Evolutionary conservation across 371 early-diverging fungal species (phyloP).

Genomic region (Apophysomyces ossiformis): DNA sequence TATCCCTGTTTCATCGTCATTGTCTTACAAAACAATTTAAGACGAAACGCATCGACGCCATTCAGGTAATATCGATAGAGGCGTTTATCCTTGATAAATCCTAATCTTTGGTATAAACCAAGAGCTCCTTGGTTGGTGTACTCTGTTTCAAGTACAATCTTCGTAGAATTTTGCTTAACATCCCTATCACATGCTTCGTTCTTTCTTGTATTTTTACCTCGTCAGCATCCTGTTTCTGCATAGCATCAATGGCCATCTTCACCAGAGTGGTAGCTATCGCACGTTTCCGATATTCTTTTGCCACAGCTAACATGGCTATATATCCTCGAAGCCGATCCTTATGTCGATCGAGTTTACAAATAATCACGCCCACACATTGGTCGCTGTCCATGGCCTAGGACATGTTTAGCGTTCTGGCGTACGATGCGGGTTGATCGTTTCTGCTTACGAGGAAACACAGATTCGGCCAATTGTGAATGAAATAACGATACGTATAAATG

Average conservation of each 20-base stretch:
- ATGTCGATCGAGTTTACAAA: constrained; percentile 89
- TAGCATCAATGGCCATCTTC: constrained; percentile 69
- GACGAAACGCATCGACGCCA: constrained; percentile 91
- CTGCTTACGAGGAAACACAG: constrained; percentile 77
- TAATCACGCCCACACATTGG: constrained; percentile 82
- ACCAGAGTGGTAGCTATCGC: constrained; percentile 85
- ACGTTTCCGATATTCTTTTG: constrained; percentile 73
- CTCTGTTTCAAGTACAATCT: constrained; percentile 94
- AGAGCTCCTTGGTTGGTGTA: constrained; percentile 87
- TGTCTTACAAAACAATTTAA: constrained; percentile 75
- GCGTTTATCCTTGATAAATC: constrained; percentile 93
- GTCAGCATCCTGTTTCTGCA: constrained; percentile 82
- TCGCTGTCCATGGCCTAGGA: constrained; percentile 65
- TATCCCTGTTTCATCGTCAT: constrained; percentile 33
- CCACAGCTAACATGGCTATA: constrained; percentile 96
- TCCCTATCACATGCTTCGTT: neutral
- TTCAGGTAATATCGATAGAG: constrained; percentile 91
- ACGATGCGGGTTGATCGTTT: no score
- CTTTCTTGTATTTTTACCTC: constrained; percentile 61
- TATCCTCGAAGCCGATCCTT: constrained; percentile 81
- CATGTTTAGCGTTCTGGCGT: neutral
- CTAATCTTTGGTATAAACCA: constrained; percentile 87
- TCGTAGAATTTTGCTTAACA: neutral
- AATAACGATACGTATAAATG: constrained; percentile 97
- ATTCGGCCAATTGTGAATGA: constrained; percentile 89